Conservation (phyloP, 352 stramenopile genomes). For the Blastocystis sp. region DNA sequence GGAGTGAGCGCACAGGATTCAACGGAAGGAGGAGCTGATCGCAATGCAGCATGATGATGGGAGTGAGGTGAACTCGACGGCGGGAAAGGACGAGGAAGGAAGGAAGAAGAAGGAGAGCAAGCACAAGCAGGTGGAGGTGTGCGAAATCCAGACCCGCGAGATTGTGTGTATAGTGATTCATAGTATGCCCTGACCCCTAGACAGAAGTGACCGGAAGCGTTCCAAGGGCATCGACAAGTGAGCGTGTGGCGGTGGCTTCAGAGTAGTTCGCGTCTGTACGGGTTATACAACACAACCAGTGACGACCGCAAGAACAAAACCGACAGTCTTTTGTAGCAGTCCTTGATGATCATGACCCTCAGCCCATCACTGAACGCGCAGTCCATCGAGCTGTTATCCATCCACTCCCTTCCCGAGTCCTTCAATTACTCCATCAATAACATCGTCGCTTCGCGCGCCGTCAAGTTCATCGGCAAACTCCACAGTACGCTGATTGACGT, state of each 20-base stretch:
- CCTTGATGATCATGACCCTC: not conserved
- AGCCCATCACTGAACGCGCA: conserved; percentile 56
- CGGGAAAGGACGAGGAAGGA: not conserved
- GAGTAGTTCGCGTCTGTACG: conserved; percentile 45
- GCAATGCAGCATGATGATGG: conserved; percentile 28
- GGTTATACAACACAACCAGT: conserved; percentile 44
- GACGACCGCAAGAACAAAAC: conserved; percentile 53
- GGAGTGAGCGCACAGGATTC: conserved; percentile 76
- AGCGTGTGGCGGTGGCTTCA: not conserved
- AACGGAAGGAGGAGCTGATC: conserved; percentile 76
- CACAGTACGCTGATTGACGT: conserved; percentile 91
- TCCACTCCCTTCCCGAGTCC: conserved; percentile 78
- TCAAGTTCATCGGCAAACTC: conserved; percentile 85
- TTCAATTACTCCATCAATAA: conserved; percentile 74
- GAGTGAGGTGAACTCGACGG: not conserved
- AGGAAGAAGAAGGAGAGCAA: not conserved
- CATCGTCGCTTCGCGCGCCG: conserved; percentile 81
- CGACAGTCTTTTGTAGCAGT: conserved; percentile 43
- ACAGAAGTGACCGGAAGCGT: conserved; percentile 27
- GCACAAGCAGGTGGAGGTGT: not conserved
- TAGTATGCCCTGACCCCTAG: not conserved
- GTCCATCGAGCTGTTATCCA: conserved; percentile 57
- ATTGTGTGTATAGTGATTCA: conserved; percentile 21
- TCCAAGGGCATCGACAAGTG: conserved; percentile 49
- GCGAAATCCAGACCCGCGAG: conserved; percentile 64